These are phyloP conservation scores for Pestalotiopsis sp. DNA, from an alignment of 2,329 filamentous ascomycete genomes.

Conservation along the genomic window DNA sequence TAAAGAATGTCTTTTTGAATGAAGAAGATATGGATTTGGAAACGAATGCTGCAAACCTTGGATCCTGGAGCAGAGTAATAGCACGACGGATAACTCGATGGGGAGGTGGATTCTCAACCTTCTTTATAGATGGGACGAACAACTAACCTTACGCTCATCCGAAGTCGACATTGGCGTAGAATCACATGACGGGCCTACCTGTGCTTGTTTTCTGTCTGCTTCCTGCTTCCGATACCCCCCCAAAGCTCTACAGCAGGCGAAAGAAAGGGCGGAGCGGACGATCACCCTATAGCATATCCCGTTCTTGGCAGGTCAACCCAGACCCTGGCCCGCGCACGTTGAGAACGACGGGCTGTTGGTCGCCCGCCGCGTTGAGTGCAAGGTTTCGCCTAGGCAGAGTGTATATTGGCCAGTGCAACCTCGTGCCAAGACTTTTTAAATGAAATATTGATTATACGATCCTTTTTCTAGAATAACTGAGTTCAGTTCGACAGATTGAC, in stretches of 20 bases:
- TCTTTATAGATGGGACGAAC: background rate
- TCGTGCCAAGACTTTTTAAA: background rate
- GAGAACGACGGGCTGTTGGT: background rate
- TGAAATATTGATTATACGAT: background rate
- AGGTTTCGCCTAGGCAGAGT: background rate
- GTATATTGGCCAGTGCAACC: background rate
- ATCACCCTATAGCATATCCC: background rate
- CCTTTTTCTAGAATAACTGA: background rate
- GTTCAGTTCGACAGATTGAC: background rate
- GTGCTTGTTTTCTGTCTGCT: background rate
- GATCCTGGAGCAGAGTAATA: background rate
- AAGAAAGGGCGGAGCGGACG: background rate
- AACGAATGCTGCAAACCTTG: background rate
- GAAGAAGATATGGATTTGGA: background rate
- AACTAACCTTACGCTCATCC: background rate
- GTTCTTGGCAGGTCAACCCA: constrained; percentile 3
- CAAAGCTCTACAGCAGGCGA: background rate
- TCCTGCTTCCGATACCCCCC: background rate
- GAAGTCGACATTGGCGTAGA: background rate
- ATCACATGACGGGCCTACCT: background rate
- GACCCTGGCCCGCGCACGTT: background rate
- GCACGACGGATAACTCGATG: background rate
- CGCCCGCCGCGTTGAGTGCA: background rate
- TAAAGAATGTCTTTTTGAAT: background rate
- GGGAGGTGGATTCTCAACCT: background rate